Evolutionary conservation across 495 filamentous ascomycete genomes (phyloP), one percentile per base, ranked within the genome.

Genomic region (Xylaria scruposa): DNA sequence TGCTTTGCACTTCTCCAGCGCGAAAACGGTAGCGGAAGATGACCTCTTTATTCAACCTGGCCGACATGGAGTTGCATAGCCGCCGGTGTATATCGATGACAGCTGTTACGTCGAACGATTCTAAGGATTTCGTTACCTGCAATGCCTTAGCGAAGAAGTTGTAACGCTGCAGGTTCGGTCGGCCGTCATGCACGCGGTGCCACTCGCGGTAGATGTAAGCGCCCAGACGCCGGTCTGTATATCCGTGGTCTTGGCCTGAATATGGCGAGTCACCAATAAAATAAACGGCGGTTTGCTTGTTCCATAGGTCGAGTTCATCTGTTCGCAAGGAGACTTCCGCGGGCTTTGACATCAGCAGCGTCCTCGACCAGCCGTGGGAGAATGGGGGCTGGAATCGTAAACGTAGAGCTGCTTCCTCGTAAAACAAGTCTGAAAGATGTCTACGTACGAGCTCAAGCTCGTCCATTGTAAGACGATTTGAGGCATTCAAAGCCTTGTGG

Each of bases 271-370:
- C 42, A 68, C 73, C 65, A 46, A 74, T 64, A 58, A 74, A 74
- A 59, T 74, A 74, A 24, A 74, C 70, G 70, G 73, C 70, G 31
- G 73, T 74, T 68, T 70, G 73, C 70, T 74, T 74, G 70, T 74
- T 74, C 38, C 58, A 67, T 61, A 68, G 58, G 69, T 74, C 73
- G 33, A 26, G 53, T 67, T 63, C 44, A 51, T 68, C 8, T 71
- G 44, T 67, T 71, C 63, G 62, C 67, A 44, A 67, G 51, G 59
- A 67, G 73, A 63, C 69, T 62, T 70, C 65, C 46, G 24, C 47
- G 29, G 67, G 67, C 67, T 68, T 68, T 59, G 68, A 31, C 73
- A 74, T 74, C 67, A 64, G 31, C 29, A 71, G 58, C 63, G 49
- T 46, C 49, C 70, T 70, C 60, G 59, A 62, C 73, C 73, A 74